Percentiles rank a stretch among this genome's conserved stretches.
These are phyloP conservation scores for Xylariaceae sp. DNA, from an alignment of 2,329 filamentous ascomycete genomes.

Conservation along the genomic window DNA sequence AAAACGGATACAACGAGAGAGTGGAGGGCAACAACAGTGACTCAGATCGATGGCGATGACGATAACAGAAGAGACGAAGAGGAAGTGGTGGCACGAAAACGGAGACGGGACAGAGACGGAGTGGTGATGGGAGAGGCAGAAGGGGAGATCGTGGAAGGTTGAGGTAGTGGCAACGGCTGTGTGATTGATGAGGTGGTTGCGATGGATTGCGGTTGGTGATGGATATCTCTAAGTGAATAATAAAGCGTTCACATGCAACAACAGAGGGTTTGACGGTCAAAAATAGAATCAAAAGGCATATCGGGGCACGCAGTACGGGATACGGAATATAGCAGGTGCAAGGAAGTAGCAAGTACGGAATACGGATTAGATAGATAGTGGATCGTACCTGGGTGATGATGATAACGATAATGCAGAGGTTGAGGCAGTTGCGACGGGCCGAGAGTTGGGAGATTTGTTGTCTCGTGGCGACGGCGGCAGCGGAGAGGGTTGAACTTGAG, in stretches of 20 bases:
- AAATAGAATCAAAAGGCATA: conserved; percentile 1
- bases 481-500: neutral
- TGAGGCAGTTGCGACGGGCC: conserved; percentile 26
- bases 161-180: neutral
- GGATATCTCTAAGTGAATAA: neutral
- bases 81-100: neutral
- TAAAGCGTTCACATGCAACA: neutral
- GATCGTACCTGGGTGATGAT: conserved; percentile 30
- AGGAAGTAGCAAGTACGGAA: too few species aligned
- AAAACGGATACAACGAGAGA: neutral
- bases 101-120: neutral
- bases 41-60: neutral
- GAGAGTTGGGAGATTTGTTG: conserved; percentile 14
- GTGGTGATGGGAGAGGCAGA: neutral
- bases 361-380: neutral
- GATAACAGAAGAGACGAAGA: neutral
- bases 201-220: neutral
- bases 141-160: neutral
- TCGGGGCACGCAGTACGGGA: neutral
- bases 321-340: neutral
- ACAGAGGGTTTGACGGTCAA: neutral
- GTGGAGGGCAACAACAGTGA: too few species aligned
- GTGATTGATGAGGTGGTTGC: neutral
- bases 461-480: conserved; percentile 7
- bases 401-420: conserved; percentile 22